Base-by-base conservation (phyloP, 495 filamentous ascomycete species). In the Aspergillus sclerotioniger region DNA sequence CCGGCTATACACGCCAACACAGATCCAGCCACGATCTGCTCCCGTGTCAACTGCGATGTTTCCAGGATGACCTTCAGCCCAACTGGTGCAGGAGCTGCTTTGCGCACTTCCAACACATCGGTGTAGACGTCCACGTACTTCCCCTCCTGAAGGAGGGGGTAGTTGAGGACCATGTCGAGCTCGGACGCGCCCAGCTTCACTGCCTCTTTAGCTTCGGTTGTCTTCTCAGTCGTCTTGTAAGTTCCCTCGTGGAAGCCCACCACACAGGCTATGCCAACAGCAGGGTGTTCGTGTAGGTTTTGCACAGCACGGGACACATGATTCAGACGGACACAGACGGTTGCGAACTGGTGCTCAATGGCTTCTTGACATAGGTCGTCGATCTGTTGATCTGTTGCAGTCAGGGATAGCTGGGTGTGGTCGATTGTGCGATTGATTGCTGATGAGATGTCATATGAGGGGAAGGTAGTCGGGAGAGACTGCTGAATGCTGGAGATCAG, bases 231-330 rank as follows among this genome's bases (percentile, higher is more conserved):
- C 13, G 82, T 78, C 28, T 77, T 72, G 57, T 80, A 68, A 8
- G 82, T 84, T 9, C 87, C 87, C 59, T 87, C 84, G 20, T 79
- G 87, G 71, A 90, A 90, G 39, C 83, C 86, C 12, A 90, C 76
- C 8, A 90, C 87, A 59, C 80, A 85, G 32, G 84, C 85, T 3
- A 88, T 78, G 37, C 68, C 72, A 3, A 84, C 80, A 35, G 65
- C 61, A 16, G 76, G 74, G 13, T 58, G 29, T 48, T 74, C 75
- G 31, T 76, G 70, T 37, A 90, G 77, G 37, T 80, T 77, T 16
- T 74, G 57, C n/a, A 76, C 76, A 20, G 81, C 82, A 35, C 76
- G 82, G 8, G 71, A 45, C 9, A 89, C 84, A 61, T 79, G 75
- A 20, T 71, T 67, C 3, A 78, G 71, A 20, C 84, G 80, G 2